phyloP scores from a whole-genome alignment of 805 yeast genomes.

The Kluyveromyces lactis region DNA sequence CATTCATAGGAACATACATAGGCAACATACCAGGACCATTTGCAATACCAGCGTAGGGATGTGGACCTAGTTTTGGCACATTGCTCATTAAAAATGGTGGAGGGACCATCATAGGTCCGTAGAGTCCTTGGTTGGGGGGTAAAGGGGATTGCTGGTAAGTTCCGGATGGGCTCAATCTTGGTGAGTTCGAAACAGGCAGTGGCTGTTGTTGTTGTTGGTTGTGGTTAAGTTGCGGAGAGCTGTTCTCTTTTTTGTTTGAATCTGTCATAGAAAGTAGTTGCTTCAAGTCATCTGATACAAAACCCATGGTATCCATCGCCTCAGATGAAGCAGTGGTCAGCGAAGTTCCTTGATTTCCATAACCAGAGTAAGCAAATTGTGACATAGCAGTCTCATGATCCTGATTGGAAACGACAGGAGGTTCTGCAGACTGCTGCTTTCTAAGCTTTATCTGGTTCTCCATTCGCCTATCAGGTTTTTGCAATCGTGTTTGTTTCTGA shows the following conservation, averaged over 20 bases:
- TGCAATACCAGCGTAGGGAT: neutral
- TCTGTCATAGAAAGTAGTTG: slow-evolving; percentile 1
- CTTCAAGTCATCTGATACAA: slow-evolving; percentile 5
- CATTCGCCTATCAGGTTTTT: slow-evolving; percentile 7
- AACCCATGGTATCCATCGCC: neutral
- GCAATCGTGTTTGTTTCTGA: slow-evolving; percentile 7
- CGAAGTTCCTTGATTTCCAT: neutral
- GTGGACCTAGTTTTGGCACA: slow-evolving; percentile 2
- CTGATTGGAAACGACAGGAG: neutral
- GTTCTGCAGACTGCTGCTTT: slow-evolving; percentile 2
- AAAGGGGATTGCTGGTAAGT: slow-evolving; percentile 5
- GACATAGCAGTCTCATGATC: neutral
- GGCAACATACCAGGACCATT: slow-evolving; percentile 6
- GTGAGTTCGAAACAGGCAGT: neutral
- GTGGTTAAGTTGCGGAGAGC: neutral
- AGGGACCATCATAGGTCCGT: slow-evolving; percentile 4
- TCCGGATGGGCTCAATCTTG: neutral
- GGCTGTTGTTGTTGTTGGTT: slow-evolving; percentile 14
- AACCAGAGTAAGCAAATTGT: slow-evolving; percentile 3
- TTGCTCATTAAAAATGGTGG: slow-evolving; percentile 1
- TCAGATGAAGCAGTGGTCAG: neutral
- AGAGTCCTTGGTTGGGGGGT: slow-evolving; percentile 8
- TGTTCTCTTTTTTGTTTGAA: neutral
- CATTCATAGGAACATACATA: slow-evolving; percentile 6
- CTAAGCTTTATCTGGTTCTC: slow-evolving; percentile 1